These are phyloP conservation scores for Aspergillus udagawae DNA, from an alignment of 2,329 filamentous ascomycete genomes.

Conservation along the genomic window DNA sequence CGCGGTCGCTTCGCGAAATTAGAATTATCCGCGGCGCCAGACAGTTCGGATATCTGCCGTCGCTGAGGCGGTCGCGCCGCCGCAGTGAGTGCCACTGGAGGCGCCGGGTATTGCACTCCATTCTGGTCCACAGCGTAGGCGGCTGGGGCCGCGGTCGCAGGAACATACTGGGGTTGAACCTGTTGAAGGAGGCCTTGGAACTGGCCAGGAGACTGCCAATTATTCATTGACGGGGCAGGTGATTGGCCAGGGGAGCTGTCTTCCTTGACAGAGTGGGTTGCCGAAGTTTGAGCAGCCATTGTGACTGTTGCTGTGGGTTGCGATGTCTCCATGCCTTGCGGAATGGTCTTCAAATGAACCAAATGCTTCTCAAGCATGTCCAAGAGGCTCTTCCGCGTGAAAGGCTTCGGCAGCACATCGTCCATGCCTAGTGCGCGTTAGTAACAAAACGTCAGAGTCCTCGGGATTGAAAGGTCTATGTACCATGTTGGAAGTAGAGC, in stretches of 20 bases:
- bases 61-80: conserved; percentile 44
- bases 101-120: conserved; percentile 37
- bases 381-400: conserved; percentile 82
- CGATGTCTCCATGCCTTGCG: conserved; percentile 53
- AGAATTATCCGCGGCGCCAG: conserved; percentile 50
- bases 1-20: conserved; percentile 56
- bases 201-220: conserved; percentile 61
- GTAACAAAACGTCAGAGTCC: background rate
- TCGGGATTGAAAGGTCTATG: conserved; percentile 29
- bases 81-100: conserved; percentile 32
- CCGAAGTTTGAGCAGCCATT: conserved; percentile 47
- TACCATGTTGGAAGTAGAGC: conserved; percentile 95
- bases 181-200: conserved; percentile 51
- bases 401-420: conserved; percentile 93
- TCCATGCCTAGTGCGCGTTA: conserved; percentile 72
- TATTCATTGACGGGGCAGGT: conserved; percentile 54
- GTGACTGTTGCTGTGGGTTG: conserved; percentile 38
- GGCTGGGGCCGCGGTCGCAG: conserved; percentile 35
- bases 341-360: conserved; percentile 70
- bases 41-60: conserved; percentile 59
- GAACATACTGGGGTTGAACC: conserved; percentile 41
- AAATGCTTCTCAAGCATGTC: conserved; percentile 86
- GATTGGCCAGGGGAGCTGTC: conserved; percentile 62
- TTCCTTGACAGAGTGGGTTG: conserved; percentile 56
- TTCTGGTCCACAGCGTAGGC: conserved; percentile 38